Percentiles rank a stretch among this genome's conserved stretches.
Conservation (phyloP, 2,329 filamentous ascomycete species). For the Verticillium nubilum region DNA sequence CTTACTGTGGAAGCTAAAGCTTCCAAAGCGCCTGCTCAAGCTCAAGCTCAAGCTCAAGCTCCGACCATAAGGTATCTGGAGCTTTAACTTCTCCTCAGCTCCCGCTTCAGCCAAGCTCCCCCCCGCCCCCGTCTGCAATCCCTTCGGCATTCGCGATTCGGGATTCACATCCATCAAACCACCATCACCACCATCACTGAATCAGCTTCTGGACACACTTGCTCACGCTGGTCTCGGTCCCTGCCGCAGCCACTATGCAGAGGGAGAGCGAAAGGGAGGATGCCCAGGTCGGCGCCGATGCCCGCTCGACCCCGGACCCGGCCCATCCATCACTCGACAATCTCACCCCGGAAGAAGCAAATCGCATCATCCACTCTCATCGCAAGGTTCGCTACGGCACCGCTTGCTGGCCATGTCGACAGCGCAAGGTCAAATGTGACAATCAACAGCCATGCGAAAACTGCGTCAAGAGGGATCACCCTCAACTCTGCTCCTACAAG, state of each 20-base stretch:
- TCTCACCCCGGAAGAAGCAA: conserved; percentile 60
- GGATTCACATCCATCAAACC: background rate
- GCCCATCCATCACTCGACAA: conserved; percentile 46
- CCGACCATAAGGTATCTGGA: background rate
- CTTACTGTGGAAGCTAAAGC: background rate
- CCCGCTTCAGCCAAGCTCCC: too few species aligned
- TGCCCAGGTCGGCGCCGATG: background rate
- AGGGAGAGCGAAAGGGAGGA: background rate
- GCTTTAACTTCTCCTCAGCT: background rate
- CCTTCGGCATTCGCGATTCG: background rate
- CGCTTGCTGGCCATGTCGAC: conserved; percentile 62
- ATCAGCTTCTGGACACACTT: background rate
- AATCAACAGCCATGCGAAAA: conserved; percentile 65
- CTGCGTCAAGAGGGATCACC: conserved; percentile 61
- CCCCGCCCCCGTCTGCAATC: too few species aligned
- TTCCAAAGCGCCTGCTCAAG: background rate
- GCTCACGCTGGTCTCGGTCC: background rate
- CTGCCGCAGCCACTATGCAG: background rate
- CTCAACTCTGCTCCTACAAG: conserved; percentile 61
- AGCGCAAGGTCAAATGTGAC: conserved; percentile 65
- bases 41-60: background rate
- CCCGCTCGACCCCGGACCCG: background rate
- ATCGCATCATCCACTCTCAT: conserved; percentile 63
- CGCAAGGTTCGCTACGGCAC: conserved; percentile 64
- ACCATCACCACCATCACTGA: background rate